Evolutionary conservation across 306 rosid genomes (phyloP), one percentile per base, ranked within the genome.

Genomic region (Rosa multiflora): DNA sequence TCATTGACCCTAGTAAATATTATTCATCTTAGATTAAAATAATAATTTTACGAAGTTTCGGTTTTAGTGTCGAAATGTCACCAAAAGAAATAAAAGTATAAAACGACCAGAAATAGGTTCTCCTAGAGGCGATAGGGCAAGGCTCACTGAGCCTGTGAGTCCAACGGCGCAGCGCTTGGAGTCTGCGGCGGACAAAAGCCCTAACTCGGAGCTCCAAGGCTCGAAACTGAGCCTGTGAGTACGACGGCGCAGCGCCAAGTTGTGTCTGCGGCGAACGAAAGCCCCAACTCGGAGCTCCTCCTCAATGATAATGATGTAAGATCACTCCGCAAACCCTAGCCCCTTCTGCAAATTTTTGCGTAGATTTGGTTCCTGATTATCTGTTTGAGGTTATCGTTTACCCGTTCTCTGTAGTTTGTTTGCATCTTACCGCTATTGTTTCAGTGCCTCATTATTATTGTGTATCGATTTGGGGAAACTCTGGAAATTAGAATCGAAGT

Each of bases 231-330:
- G n/a, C n/a, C n/a, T n/a, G n/a, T n/a, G 91, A 84, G 64, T 85
- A 70, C 37, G n/a, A 70, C 88, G 62, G 26, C 26, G 78, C 75
- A 63, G 20, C 39, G 59, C 63, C 76, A 81, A 26, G 70, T 84
- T 0, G 82, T 80, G 51, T 37, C 81, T 3, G 61, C 79, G 40
- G 46, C 78, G 42, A 73, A 37, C 59, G 42, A 51, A 48, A 66
- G 61, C 62, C 88, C 73, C 49, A 74, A 74, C 49, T 48, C 78
- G 5, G 99, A 94, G 78, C 84, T 91, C 35, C 35, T 88, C 92
- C 56, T 91, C 97, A 89, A 83, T 18, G 88, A 75, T 15, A 81
- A 87, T 8, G 90, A 90, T 81, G 78, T 83, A 37, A 35, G 10
- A 76, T 73, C 55, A 51, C 52, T 82, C 70, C 73, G 66, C 52